Evolutionary conservation across 345 rosid genomes (phyloP).

Genomic region (Viola odorata): DNA sequence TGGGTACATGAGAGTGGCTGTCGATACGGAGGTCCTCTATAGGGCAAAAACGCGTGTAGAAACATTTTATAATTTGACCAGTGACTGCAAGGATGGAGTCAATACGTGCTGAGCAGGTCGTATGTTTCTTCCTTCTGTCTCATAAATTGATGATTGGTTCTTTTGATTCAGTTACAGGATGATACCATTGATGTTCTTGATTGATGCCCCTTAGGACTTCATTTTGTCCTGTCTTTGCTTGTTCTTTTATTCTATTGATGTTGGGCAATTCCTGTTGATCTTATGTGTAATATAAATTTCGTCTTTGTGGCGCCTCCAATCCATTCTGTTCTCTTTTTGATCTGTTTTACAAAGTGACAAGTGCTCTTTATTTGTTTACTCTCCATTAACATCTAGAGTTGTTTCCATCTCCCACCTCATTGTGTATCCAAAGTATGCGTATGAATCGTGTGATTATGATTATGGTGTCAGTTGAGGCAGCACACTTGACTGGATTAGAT

Average conservation of each 20-base stretch:
- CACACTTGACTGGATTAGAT: too few relatives aligned
- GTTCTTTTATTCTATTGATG: constrained; percentile 17
- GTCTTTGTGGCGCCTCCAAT: not conserved
- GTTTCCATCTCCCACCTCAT: too few relatives aligned
- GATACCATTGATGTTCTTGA: constrained; percentile 12
- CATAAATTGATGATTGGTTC: constrained; percentile 12
- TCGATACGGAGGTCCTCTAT: constrained; percentile 83
- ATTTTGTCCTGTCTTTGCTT: constrained; percentile 5
- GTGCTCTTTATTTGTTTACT: too few relatives aligned
- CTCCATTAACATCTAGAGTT: too few relatives aligned
- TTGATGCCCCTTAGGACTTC: constrained; percentile 4
- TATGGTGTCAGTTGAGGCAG: too few relatives aligned
- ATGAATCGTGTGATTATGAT: too few relatives aligned
- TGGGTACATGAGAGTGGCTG: constrained; percentile 94
- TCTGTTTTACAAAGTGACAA: not conserved
- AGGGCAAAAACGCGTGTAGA: constrained; percentile 74
- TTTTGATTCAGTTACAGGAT: constrained; percentile 16
- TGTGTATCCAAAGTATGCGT: too few relatives aligned
- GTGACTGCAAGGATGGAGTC: constrained; percentile 87
- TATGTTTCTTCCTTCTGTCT: constrained; percentile 8
- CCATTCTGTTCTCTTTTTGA: not conserved
- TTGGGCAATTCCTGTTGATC: constrained; percentile 15
- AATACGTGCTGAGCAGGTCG: constrained; percentile 66
- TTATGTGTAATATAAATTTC: constrained; percentile 21
- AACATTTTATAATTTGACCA: constrained; percentile 80